Percentiles rank a stretch among this genome's conserved stretches.
phyloP scores from a whole-genome alignment of 495 filamentous ascomycete species.

The Letharia columbiana region DNA sequence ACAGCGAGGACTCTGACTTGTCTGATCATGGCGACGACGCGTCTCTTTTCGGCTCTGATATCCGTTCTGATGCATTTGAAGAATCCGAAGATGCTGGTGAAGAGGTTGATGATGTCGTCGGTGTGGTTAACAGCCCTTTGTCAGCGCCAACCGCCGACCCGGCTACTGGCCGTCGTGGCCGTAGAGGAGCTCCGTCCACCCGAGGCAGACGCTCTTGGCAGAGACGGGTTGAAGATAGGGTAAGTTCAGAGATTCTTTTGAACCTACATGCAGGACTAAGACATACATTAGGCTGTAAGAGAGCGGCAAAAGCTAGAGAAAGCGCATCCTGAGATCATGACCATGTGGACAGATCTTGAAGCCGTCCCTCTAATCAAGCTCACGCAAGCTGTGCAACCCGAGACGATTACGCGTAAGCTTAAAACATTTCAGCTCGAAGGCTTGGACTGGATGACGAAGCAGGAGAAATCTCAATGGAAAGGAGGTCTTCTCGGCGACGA shows the following conservation, averaged over 20 bases:
- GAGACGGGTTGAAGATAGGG: constrained; percentile 27
- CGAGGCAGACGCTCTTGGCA: constrained; percentile 22
- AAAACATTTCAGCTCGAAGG: constrained; percentile 93
- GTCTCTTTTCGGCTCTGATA: constrained; percentile 16
- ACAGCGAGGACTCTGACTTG: constrained; percentile 19
- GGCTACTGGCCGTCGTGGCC: constrained; percentile 3
- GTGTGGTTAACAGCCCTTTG: neutral
- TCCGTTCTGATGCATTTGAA: constrained; percentile 15
- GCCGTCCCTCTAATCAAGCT: constrained; percentile 56
- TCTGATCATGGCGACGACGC: constrained; percentile 16
- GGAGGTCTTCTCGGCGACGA: constrained; percentile 90
- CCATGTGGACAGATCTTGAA: constrained; percentile 76
- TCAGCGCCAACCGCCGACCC: constrained; percentile 11
- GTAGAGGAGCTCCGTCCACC: constrained; percentile 3
- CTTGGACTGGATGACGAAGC: constrained; percentile 82
- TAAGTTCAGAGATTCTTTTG: neutral
- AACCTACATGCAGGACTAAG: neutral
- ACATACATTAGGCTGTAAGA: constrained; percentile 25
- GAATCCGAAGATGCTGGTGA: constrained; percentile 30
- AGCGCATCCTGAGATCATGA: constrained; percentile 65
- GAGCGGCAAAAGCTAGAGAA: constrained; percentile 60
- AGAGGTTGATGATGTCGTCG: constrained; percentile 9
- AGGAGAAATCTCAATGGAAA: constrained; percentile 76
- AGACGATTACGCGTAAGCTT: constrained; percentile 66
- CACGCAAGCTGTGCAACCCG: constrained; percentile 63